A percentile compares a stretch with the other conserved stretches of the same genome.
These are phyloP conservation scores for Lithohypha guttulata DNA, from an alignment of 2,329 filamentous ascomycete species.

Conservation along the genomic window DNA sequence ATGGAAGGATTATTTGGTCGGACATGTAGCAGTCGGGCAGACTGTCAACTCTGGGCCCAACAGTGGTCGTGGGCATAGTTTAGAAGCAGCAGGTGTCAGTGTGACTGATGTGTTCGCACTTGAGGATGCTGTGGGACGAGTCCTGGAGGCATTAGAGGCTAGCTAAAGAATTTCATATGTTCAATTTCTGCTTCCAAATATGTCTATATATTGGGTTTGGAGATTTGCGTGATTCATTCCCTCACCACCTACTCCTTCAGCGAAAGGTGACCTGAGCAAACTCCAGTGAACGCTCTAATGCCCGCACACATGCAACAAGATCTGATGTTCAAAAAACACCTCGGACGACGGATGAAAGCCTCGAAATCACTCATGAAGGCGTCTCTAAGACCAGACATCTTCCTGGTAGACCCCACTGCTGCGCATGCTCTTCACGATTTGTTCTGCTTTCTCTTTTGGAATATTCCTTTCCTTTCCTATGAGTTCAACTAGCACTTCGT, in stretches of 20 bases:
- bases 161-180: too few species aligned
- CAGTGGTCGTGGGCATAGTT: slow-evolving; percentile 9
- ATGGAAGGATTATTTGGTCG: slow-evolving; percentile 12
- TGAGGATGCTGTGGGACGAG: slow-evolving; percentile 15
- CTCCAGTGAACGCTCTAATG: too few species aligned
- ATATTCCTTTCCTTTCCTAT: slow-evolving; percentile 74
- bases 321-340: neutral
- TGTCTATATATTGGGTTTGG: too few species aligned
- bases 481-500: slow-evolving; percentile 74
- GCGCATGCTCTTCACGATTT: slow-evolving; percentile 95
- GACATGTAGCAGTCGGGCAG: slow-evolving; percentile 6
- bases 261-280: too few species aligned
- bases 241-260: too few species aligned
- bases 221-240: too few species aligned
- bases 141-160: slow-evolving; percentile 6
- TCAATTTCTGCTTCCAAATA: too few species aligned
- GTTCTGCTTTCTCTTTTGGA: slow-evolving; percentile 77
- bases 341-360: neutral
- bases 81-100: slow-evolving; percentile 2
- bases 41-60: neutral
- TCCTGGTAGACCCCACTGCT: slow-evolving; percentile 93
- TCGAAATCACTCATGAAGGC: neutral
- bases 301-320: neutral
- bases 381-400: slow-evolving; percentile 51
- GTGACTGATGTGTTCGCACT: slow-evolving; percentile 18